phyloP scores from a whole-genome alignment of 176 grass and related monocot species.

The Triticum dicoccoides region DNA sequence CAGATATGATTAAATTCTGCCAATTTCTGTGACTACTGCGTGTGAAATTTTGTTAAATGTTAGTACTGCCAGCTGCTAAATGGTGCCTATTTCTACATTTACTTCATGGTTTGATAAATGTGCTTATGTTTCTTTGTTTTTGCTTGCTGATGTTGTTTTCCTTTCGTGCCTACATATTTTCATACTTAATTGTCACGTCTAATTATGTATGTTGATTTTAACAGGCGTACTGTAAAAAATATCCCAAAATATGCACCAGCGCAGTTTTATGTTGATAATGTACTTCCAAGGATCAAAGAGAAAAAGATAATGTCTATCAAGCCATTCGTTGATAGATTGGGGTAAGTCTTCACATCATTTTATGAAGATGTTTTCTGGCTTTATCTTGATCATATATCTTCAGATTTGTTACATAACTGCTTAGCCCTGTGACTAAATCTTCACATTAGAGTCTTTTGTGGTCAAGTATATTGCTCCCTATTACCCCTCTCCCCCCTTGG shows the following conservation, averaged over 20 bases:
- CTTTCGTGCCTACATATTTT: background rate
- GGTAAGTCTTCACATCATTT: constrained; percentile 52
- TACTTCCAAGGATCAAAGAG: constrained; percentile 97
- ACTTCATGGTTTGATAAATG: background rate
- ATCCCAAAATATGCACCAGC: constrained; percentile 96
- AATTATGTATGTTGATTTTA: constrained; percentile 22
- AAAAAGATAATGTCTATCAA: constrained; percentile 99
- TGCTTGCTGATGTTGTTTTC: background rate
- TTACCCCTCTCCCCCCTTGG: background rate
- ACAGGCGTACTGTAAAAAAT: constrained; percentile 92
- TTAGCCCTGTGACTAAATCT: background rate
- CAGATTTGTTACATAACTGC: too few relatives aligned
- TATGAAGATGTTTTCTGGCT: constrained; percentile 15
- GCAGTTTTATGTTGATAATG: constrained; percentile 97
- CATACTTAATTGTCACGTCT: background rate
- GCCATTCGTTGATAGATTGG: constrained; percentile 93
- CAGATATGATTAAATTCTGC: background rate
- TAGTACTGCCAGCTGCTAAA: background rate
- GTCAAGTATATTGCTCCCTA: background rate
- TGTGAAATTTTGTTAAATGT: background rate
- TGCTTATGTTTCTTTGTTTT: background rate
- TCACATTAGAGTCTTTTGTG: constrained; percentile 5
- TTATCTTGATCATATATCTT: background rate
- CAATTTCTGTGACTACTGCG: background rate
- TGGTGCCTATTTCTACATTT: background rate